A percentile compares a stretch with the other conserved stretches of the same genome.
phyloP scores from a whole-genome alignment of 2,329 filamentous ascomycete species.

The Cercospora sp. region DNA sequence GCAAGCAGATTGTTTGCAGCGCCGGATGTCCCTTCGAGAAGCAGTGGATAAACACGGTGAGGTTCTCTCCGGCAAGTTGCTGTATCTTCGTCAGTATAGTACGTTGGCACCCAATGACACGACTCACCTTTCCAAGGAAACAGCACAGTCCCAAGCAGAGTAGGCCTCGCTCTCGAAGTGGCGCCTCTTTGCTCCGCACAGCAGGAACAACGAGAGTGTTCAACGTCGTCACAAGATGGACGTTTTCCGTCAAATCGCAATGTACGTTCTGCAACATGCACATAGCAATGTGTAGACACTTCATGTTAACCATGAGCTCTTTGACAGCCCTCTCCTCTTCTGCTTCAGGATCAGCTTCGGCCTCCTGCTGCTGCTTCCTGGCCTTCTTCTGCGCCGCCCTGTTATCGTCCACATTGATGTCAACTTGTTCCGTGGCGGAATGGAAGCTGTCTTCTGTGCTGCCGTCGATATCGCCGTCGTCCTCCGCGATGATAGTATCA shows the following conservation, averaged over 20 bases:
- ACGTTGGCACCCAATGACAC: not conserved
- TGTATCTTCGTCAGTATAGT: constrained; percentile 34
- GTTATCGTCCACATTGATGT: constrained; percentile 56
- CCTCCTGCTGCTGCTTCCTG: constrained; percentile 48
- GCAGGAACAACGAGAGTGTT: constrained; percentile 96
- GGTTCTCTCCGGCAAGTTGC: constrained; percentile 86
- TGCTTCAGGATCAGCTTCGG: constrained; percentile 59
- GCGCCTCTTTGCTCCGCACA: constrained; percentile 87
- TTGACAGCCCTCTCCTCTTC: constrained; percentile 73
- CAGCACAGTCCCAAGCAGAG: constrained; percentile 89
- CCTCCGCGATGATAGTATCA: constrained; percentile 77
- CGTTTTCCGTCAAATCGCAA: constrained; percentile 83
- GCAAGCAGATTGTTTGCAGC: constrained; percentile 83
- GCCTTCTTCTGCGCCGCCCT: constrained; percentile 37
- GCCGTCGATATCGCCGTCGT: constrained; percentile 53
- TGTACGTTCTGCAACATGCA: constrained; percentile 95
- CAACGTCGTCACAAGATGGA: constrained; percentile 92
- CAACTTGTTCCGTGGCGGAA: constrained; percentile 84
- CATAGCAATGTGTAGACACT: constrained; percentile 94
- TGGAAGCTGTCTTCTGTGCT: constrained; percentile 78
- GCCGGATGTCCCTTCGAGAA: constrained; percentile 89
- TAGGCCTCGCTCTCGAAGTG: constrained; percentile 85
- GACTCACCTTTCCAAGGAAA: constrained; percentile 72
- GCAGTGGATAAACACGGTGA: constrained; percentile 92
- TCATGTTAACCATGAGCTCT: constrained; percentile 97